Evolutionary conservation across 805 yeast genomes (phyloP), one percentile per base, ranked within the genome.

Genomic region (Metschnikowia shivogae): DNA sequence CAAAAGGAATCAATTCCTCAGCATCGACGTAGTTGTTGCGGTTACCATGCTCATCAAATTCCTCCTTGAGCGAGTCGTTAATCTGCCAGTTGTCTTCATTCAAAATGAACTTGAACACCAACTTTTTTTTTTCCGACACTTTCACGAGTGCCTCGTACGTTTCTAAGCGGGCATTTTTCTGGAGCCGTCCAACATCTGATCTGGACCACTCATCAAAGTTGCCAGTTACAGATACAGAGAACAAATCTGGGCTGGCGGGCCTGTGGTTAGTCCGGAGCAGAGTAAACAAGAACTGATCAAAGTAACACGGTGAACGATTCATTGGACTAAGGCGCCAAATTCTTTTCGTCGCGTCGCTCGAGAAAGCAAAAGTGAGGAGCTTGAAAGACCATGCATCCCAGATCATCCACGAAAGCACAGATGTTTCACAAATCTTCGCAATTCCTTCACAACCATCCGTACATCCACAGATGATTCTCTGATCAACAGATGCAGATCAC

Each of bases 191-290:
- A 6, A n/a, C 9, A n/a, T 39, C 48, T 8, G 55, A 56, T 43
- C 57, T 55, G 10, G 63, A 45, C 76, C 76, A 71, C 44, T 63
- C 53, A 49, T 70, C 74, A 51, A 71, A 71, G 50, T 55, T 62
- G 5, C 76, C 76, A 1, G 75, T 70, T 19, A 70, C 64, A 26
- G 61, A 62, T 22, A 70, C 63, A 7, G 64, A 53, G 6, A 48
- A 36, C n/a, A 45, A 32, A n/a, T 44, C 54, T 22, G 50, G 49
- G 26, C 27, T 36, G 9, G 48, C 42, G 14, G 57, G 56, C 55
- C 57, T 53, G 37, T 26, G 12, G 44, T 48, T 46, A 42, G 45
- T 31, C 42, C 37, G 13, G 11, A 6, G 10, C n/a, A n/a, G 7
- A 13, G 20, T 17, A 13, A 14, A 17, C 7, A 14, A 12, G 3